Evolutionary conservation across 768 basidiomycete species (phyloP).

Genomic region (Suillus ampliporus): DNA sequence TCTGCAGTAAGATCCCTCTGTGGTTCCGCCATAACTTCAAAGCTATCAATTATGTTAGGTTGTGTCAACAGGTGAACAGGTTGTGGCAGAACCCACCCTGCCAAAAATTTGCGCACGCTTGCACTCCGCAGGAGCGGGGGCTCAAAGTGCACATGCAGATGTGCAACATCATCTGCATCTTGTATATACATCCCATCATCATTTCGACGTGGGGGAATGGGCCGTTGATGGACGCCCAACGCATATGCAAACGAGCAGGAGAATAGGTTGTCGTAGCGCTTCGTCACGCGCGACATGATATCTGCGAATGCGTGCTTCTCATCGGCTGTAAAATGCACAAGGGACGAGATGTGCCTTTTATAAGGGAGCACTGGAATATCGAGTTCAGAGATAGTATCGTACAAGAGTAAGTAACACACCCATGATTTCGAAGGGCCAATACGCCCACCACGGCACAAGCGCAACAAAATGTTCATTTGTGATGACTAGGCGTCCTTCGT

Average conservation of each 20-base stretch:
- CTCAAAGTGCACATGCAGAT: constrained; percentile 86
- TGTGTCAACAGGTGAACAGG: background rate
- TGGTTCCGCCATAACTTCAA: constrained; percentile 89
- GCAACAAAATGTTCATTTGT: constrained; percentile 81
- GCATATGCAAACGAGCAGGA: constrained; percentile 91
- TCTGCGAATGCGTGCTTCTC: constrained; percentile 73
- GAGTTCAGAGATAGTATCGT: constrained; percentile 7
- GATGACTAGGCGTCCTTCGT: constrained; percentile 66
- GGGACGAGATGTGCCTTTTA: constrained; percentile 76
- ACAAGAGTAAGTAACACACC: constrained; percentile 42
- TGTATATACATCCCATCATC: constrained; percentile 33
- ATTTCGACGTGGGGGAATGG: constrained; percentile 49
- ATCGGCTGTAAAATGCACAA: constrained; percentile 59
- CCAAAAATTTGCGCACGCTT: constrained; percentile 85
- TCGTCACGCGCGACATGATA: constrained; percentile 66
- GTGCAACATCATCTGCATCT: constrained; percentile 63
- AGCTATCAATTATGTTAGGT: constrained; percentile 48
- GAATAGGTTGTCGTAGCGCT: constrained; percentile 80
- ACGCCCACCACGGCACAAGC: constrained; percentile 94
- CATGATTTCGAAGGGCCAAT: constrained; percentile 90
- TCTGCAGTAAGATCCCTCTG: constrained; percentile 92
- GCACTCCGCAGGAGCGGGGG: constrained; percentile 86
- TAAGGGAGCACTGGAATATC: constrained; percentile 67
- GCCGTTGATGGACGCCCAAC: constrained; percentile 92
- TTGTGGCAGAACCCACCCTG: constrained; percentile 61